phyloP scores from a whole-genome alignment of 176 grass and related monocot species.

The Ananas comosus region DNA sequence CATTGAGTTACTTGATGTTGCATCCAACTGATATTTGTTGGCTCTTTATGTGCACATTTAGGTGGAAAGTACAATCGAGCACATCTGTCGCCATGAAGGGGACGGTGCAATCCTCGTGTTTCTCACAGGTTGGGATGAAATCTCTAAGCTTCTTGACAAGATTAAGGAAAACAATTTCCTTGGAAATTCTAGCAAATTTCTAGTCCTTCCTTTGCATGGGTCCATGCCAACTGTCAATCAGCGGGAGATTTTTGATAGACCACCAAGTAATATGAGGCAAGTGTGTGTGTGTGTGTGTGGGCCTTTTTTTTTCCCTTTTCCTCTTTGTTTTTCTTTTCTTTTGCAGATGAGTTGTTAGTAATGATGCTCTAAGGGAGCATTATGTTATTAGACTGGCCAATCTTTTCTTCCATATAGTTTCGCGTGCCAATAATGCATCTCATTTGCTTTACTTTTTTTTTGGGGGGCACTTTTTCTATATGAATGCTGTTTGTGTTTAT shows the following conservation, averaged over 20 bases:
- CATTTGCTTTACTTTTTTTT: no score
- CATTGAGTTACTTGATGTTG: neutral
- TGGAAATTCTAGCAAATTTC: slow-evolving; percentile 59
- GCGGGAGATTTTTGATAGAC: slow-evolving; percentile 94
- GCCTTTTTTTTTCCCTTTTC: neutral
- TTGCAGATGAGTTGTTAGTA: no score
- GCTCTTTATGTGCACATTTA: slow-evolving; percentile 22
- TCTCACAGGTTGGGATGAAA: slow-evolving; percentile 96
- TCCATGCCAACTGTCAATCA: slow-evolving; percentile 97
- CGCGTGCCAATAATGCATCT: no score
- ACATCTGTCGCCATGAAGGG: slow-evolving; percentile 70
- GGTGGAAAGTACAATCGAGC: slow-evolving; percentile 86
- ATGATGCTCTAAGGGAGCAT: no score
- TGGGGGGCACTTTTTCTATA: no score
- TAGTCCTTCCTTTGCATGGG: slow-evolving; percentile 85
- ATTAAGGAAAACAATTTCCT: slow-evolving; percentile 73
- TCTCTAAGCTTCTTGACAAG: slow-evolving; percentile 84
- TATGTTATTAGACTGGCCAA: no score
- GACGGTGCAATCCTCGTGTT: slow-evolving; percentile 96
- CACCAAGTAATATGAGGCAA: slow-evolving; percentile 66
- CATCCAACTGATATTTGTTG: neutral
- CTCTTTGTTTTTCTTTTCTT: slow-evolving; percentile 12
- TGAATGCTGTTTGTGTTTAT: no score
- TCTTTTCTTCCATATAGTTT: no score
- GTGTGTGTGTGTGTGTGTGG: neutral